These are phyloP conservation scores for Hortiboletus campestris DNA, from an alignment of 768 basidiomycete genomes.

Conservation along the genomic window DNA sequence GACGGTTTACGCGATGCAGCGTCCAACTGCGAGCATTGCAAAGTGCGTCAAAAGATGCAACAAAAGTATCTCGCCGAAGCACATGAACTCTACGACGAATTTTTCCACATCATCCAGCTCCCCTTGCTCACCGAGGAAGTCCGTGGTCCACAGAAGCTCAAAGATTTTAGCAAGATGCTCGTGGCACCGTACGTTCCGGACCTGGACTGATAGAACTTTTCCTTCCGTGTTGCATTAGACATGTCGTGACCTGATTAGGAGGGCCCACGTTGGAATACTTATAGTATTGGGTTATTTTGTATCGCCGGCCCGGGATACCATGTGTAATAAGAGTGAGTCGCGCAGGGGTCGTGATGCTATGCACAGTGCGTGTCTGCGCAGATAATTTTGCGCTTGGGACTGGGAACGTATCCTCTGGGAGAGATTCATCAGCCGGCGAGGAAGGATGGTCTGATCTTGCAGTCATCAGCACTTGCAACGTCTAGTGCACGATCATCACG, in stretches of 20 bases:
- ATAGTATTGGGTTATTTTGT: slow-evolving; percentile 9
- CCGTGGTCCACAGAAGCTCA: slow-evolving; percentile 89
- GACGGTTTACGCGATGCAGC: slow-evolving; percentile 41
- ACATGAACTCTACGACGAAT: slow-evolving; percentile 95
- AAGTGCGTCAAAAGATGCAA: slow-evolving; percentile 94
- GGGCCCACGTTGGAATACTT: not conserved
- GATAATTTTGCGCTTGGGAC: no score
- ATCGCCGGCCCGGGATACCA: slow-evolving; percentile 12
- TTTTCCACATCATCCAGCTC: slow-evolving; percentile 94
- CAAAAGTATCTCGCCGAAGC: slow-evolving; percentile 97
- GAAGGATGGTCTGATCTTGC: no score
- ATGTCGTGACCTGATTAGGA: not conserved
- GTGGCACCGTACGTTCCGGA: slow-evolving; percentile 71
- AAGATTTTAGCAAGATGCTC: slow-evolving; percentile 91
- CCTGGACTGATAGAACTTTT: slow-evolving; percentile 16
- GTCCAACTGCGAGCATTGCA: slow-evolving; percentile 94
- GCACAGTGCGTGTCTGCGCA: not conserved
- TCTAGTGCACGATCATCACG: no score
- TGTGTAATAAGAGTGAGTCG: not conserved
- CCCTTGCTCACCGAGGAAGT: slow-evolving; percentile 97
- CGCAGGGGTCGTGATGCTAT: not conserved
- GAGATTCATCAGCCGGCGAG: no score
- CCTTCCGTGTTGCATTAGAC: not conserved
- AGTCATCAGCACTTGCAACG: no score
- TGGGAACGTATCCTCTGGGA: no score